Evolutionary conservation across 768 basidiomycete genomes (phyloP).

Genomic region (Suillus luteus): DNA sequence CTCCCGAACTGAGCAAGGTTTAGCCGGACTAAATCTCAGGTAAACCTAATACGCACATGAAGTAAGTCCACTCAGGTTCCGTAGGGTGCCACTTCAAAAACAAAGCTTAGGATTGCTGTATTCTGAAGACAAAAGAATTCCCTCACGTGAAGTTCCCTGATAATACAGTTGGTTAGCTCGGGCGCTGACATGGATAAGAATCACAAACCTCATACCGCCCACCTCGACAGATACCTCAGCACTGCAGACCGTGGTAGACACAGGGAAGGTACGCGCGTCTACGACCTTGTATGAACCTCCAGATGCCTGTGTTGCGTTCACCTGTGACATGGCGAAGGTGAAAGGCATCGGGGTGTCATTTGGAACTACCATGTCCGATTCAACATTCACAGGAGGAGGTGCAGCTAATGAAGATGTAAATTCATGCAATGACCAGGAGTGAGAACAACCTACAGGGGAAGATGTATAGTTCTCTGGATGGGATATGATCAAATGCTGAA

Average conservation of each 20-base stretch:
- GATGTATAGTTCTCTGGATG: constrained; percentile 56
- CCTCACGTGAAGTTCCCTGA: constrained; percentile 49
- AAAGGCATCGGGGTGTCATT: constrained; percentile 54
- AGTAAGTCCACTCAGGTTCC: constrained; percentile 48
- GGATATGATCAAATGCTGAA: constrained; percentile 56
- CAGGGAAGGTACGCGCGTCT: constrained; percentile 55
- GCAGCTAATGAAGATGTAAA: constrained; percentile 30
- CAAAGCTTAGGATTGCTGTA: neutral
- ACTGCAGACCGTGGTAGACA: constrained; percentile 53
- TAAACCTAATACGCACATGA: constrained; percentile 32
- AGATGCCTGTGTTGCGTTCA: constrained; percentile 41
- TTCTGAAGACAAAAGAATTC: neutral
- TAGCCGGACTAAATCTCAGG: neutral
- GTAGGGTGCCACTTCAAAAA: constrained; percentile 51
- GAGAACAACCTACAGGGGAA: constrained; percentile 39
- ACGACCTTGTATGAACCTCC: constrained; percentile 65
- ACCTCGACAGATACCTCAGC: constrained; percentile 60
- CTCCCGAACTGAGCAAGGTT: constrained; percentile 34
- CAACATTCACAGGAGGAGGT: constrained; percentile 44
- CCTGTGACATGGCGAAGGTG: constrained; percentile 54
- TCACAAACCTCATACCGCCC: constrained; percentile 57
- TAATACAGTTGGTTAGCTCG: neutral
- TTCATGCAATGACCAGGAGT: neutral
- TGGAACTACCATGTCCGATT: constrained; percentile 47
- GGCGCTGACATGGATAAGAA: neutral